Base-by-base conservation (phyloP, 2,329 filamentous ascomycete genomes). In the Colletotrichum sp. region DNA sequence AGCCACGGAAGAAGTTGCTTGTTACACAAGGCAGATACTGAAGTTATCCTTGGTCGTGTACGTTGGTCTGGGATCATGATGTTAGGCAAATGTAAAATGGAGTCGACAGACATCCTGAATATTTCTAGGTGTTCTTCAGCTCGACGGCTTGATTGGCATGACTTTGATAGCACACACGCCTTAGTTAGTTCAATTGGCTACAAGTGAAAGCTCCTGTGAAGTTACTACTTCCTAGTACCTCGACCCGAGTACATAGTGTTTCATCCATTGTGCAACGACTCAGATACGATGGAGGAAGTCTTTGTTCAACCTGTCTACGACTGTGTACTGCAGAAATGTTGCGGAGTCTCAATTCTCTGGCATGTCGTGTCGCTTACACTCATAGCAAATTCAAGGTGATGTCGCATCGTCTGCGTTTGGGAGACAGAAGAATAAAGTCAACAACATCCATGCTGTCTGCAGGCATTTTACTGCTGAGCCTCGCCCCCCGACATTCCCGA, bases 401-500 rank as follows among this genome's bases (percentile, higher is more conserved):
- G 12, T 85, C 76, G 69, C 85, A 86, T 8, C 82, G 79, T 15
- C 83, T 79, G 0, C 80, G 80, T 52, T 78, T 80, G 6, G 85
- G 84, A 7, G 72, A 68, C 13, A 84, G 71, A 7, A 87, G 76
- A 60, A 87, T 86, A 64, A 80, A 81, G 66, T 83, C 77, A 8
- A 67, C 60, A 26, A 79, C 73, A 13, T 80, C 79, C 85, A 87
- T 87, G 18, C 86, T 84, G 5, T 79, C 76, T 57, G 84, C 81
- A 2, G 72, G 79, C 81, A 85, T 86, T 12, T 80, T 81, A 62
- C 84, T 81, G 28, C 73, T 69, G 3, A 83, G 71, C 21, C 60
- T 81, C 1, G 84, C 81, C 63, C 81, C 80, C 0, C 86, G 84
- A 75, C 87, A 90, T 36, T 87, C 81, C 1, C 86, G 83, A 80